Evolutionary conservation across 2,329 filamentous ascomycete genomes (phyloP).

Genomic region (Fusarium citri): DNA sequence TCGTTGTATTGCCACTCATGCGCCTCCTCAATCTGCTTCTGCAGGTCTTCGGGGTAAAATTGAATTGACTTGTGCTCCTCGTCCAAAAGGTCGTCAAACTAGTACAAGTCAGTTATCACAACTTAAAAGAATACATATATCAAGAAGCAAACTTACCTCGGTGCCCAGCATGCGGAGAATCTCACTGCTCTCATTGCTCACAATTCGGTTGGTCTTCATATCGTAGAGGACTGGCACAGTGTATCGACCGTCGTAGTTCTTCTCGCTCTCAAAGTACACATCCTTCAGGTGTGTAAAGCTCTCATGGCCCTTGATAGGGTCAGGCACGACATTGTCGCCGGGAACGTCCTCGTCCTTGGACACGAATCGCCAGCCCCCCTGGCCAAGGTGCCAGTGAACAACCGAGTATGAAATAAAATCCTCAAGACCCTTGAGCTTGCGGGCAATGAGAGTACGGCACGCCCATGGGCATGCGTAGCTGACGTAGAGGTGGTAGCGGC

Average conservation of each 20-base stretch:
- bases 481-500: constrained; percentile 93
- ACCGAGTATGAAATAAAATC: constrained; percentile 81
- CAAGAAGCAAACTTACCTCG: constrained; percentile 63
- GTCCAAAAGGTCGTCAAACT: constrained; percentile 78
- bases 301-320: constrained; percentile 77
- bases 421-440: constrained; percentile 91
- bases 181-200: constrained; percentile 92
- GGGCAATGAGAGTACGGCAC: constrained; percentile 85
- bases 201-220: constrained; percentile 78
- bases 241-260: constrained; percentile 80
- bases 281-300: constrained; percentile 77
- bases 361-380: constrained; percentile 84
- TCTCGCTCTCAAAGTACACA: constrained; percentile 81
- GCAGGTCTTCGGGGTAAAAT: constrained; percentile 75
- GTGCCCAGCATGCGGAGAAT: constrained; percentile 91
- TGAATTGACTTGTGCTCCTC: constrained; percentile 70
- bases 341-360: constrained; percentile 68
- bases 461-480: constrained; percentile 97
- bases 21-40: constrained; percentile 76
- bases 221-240: constrained; percentile 91
- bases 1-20: constrained; percentile 84
- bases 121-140: no score
- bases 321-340: constrained; percentile 73
- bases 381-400: constrained; percentile 91
- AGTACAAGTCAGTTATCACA: not conserved